Base-by-base conservation (phyloP, 2,329 filamentous ascomycete genomes). In the Penicillium italicum region DNA sequence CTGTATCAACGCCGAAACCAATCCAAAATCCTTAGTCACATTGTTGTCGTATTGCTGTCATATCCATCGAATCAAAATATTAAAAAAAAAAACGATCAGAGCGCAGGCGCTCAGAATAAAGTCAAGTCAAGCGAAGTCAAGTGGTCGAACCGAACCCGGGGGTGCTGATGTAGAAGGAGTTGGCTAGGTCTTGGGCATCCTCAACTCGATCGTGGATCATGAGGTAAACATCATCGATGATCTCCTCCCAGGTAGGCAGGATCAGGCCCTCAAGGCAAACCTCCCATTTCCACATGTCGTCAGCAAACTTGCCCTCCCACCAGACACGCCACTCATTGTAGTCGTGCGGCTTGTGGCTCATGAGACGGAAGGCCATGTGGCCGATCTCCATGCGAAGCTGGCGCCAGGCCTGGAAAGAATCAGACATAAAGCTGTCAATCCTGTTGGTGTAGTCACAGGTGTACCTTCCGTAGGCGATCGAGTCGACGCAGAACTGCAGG, bases 221-320 rank as follows among this genome's bases (percentile, higher is more conserved):
- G 2, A 47, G 26, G 18, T 59, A 58, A 12, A 74, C 16, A 12
- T 72, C 64, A 8, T 59, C 57, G 6, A 72, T 38, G 1, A 68
- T 56, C 9, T 65, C 57, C 20, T 67, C 61, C 62, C 63, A 73
- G 8, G 51, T 52, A 1, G 71, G 71, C 16, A 72, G 16, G 0
- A 40, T 18, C 16, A 72, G n/a, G 1, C 53, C 37, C 4, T 61
- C 18, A 9, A 69, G 12, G 10, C 50, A 61, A 2, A 30, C 33
- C 51, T 71, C 68, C 71, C 69, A 72, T 33, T 62, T 58, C 8
- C 30, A 26, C 66, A 69, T 72, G 37, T 68, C 62, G 3, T 10
- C 11, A 1, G 62, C 44, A 46, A 69, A 73, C 1, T 18, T 26
- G 1, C 42, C 28, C 2, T 59, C 33, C 66, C 65, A 72, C 64